Conservation (phyloP, 1,139 yeast genomes). For the Geotrichum europaeum region DNA sequence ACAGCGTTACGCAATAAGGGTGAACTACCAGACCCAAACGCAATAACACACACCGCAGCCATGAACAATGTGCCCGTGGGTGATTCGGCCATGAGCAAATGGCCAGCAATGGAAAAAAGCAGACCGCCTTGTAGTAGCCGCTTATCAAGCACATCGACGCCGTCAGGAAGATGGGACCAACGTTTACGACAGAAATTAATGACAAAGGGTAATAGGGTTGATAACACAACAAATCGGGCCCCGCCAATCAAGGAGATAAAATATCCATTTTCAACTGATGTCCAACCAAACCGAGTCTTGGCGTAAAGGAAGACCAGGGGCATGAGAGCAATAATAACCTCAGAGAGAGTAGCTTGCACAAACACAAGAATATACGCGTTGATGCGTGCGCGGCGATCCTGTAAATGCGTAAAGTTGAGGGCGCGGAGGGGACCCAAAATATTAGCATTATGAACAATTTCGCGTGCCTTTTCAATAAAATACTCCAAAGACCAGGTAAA, state of each 20-base stretch:
- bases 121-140: conserved; percentile 40
- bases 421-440: conserved; percentile 44
- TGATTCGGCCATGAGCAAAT: conserved; percentile 38
- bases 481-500: conserved; percentile 11
- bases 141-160: conserved; percentile 53
- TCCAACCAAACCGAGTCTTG: conserved; percentile 55
- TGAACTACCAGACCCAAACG: conserved; percentile 21
- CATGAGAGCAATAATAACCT: conserved; percentile 35
- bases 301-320: conserved; percentile 53
- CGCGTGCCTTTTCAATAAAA: conserved; percentile 11
- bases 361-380: conserved; percentile 44
- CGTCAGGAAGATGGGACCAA: conserved; percentile 23
- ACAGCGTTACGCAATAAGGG: conserved; percentile 48
- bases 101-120: conserved; percentile 41
- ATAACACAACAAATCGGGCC: conserved; percentile 41
- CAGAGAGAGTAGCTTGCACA: conserved; percentile 44
- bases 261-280: conserved; percentile 52
- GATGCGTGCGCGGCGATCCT: conserved; percentile 39
- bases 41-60: conserved; percentile 46
- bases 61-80: conserved; percentile 32
- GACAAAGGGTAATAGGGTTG: conserved; percentile 41
- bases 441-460: conserved; percentile 21
- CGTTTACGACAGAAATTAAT: conserved; percentile 36
- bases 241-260: conserved; percentile 52
- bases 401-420: conserved; percentile 36